A percentile compares a stretch with the other conserved stretches of the same genome.
phyloP scores from a whole-genome alignment of 495 filamentous ascomycete species.

The Articulospora tetracladia region DNA sequence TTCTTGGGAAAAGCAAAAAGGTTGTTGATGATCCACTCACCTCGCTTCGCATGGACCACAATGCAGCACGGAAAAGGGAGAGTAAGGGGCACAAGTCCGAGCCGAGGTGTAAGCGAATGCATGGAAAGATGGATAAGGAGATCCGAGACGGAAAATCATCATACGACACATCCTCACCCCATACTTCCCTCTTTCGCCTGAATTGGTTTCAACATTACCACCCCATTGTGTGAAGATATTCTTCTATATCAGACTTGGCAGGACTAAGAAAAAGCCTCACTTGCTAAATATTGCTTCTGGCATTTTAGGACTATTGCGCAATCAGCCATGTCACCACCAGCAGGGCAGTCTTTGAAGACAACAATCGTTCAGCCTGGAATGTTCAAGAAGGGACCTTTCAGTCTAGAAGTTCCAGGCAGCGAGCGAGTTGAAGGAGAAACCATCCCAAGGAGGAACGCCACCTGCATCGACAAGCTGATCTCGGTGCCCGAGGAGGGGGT shows the following conservation, averaged over 20 bases:
- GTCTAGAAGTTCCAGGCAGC: slow-evolving; percentile 45
- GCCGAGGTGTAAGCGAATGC: neutral
- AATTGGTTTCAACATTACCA: too few species aligned
- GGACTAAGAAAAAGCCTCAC: neutral
- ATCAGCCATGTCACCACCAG: neutral
- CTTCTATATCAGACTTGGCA: neutral
- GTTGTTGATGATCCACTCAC: neutral
- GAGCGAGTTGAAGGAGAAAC: slow-evolving; percentile 55
- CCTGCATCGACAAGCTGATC: slow-evolving; percentile 47
- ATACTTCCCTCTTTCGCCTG: neutral
- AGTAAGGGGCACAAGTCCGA: neutral
- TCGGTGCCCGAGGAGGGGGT: slow-evolving; percentile 46
- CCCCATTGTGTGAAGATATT: too few species aligned
- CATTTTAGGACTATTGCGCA: neutral
- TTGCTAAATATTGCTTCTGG: neutral
- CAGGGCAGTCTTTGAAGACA: neutral
- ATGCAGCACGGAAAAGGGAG: slow-evolving; percentile 1
- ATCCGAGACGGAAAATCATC: neutral
- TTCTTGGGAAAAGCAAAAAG: neutral
- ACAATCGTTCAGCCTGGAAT: slow-evolving; percentile 12
- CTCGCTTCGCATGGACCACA: neutral
- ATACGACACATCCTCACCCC: neutral
- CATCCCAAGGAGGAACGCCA: slow-evolving; percentile 54
- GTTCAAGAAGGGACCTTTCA: slow-evolving; percentile 40
- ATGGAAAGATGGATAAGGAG: neutral